A percentile compares a stretch with the other conserved stretches of the same genome.
Conservation (phyloP, 805 yeast species). For the Candida coquimbonensis region DNA sequence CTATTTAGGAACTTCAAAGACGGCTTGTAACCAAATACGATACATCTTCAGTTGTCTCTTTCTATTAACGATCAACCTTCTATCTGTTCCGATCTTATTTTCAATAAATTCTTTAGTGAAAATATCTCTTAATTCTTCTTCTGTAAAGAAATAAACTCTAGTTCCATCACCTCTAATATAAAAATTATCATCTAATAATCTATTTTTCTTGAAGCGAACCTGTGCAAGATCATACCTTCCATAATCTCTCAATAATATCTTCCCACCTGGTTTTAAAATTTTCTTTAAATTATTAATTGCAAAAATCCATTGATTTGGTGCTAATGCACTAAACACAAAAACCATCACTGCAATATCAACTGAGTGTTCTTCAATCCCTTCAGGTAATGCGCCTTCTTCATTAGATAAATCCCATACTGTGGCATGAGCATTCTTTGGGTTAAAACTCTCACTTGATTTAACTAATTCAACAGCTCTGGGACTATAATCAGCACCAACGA, state of each 20-base stretch:
- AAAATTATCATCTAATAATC: conserved; percentile 85
- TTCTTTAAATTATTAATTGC: conserved; percentile 69
- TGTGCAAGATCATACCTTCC: conserved; percentile 96
- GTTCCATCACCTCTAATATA: conserved; percentile 98
- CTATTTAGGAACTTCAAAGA: conserved; percentile 44
- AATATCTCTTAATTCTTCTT: conserved; percentile 75
- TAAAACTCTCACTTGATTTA: conserved; percentile 52
- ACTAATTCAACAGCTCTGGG: conserved; percentile 87
- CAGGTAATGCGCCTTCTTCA: conserved; percentile 67
- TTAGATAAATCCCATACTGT: conserved; percentile 95
- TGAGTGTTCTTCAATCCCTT: conserved; percentile 70
- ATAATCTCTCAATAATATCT: conserved; percentile 83
- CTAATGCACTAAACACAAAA: conserved; percentile 86
- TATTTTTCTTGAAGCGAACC: conserved; percentile 81
- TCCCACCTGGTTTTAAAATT: conserved; percentile 88
- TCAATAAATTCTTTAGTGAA: conserved; percentile 64
- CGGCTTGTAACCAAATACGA: conserved; percentile 94
- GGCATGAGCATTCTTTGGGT: conserved; percentile 60
- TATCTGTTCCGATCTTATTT: conserved; percentile 77
- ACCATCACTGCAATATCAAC: conserved; percentile 93
- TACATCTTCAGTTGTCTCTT: conserved; percentile 93
- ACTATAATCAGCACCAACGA: conserved; percentile 86
- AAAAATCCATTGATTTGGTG: conserved; percentile 84
- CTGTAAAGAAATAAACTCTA: conserved; percentile 93
- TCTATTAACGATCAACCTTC: conserved; percentile 85